Conservation (phyloP, 2,329 filamentous ascomycete genomes). For the Fusarium acutatum region DNA sequence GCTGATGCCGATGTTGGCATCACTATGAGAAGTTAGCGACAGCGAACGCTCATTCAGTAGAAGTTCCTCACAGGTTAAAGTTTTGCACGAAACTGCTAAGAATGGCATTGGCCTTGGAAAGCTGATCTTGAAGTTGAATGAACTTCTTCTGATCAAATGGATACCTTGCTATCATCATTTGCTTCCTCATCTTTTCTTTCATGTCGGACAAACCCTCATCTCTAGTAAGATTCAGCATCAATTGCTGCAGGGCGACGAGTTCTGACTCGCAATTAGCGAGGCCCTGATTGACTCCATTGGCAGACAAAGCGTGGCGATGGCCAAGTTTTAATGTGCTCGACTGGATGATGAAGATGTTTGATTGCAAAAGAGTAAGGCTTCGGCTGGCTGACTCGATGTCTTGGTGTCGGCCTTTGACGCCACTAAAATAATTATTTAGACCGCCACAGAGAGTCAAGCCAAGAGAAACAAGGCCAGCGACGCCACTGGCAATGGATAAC, state of each 20-base stretch:
- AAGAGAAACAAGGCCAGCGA: constrained; percentile 7
- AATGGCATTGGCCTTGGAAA: not conserved
- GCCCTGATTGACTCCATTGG: not conserved
- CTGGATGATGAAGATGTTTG: not conserved
- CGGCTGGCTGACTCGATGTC: not conserved
- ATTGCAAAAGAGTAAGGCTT: not conserved
- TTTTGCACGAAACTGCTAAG: not conserved
- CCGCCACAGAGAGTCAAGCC: not conserved
- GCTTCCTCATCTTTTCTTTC: not conserved
- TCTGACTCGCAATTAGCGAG: not conserved
- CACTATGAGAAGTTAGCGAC: not conserved
- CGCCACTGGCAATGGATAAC: not conserved
- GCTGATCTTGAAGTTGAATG: not conserved
- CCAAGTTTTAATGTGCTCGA: not conserved
- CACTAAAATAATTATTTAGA: not conserved
- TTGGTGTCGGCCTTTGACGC: not conserved
- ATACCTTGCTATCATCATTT: not conserved
- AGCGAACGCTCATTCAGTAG: fast-evolving
- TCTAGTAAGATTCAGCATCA: not conserved
- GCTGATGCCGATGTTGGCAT: not conserved
- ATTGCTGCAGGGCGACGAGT: not conserved
- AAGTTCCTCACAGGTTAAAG: not conserved
- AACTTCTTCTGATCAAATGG: not conserved
- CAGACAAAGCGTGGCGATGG: not conserved
- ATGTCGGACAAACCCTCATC: fast-evolving